Base-by-base conservation (phyloP, 352 stramenopile species). In the Globisporangium splendens region DNA sequence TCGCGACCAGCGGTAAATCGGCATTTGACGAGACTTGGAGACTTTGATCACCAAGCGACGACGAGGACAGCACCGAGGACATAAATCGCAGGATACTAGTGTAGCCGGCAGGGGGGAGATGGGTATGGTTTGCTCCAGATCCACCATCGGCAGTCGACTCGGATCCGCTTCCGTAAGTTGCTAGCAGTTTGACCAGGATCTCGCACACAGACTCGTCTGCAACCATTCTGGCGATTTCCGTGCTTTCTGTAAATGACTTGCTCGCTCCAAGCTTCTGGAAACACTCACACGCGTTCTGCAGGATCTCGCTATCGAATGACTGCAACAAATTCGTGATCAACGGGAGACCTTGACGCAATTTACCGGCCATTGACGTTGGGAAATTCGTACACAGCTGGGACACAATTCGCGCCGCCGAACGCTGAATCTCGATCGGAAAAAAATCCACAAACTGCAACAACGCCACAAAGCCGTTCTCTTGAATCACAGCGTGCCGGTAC, bases 391-490 rank as follows among this genome's bases (percentile, higher is more conserved):
- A 89, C 14, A 90, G 51, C 28, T 81, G 65, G 0, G 68, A 68
- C 10, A 87, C 79, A 18, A 89, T 78, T 0, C 69, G 68, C 2
- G 74, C 79, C 4, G 78, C 80, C 5, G 72, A 75, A 13, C 80
- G 83, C 54, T 93, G 83, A 35, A 85, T 88, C 49, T 88, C 80
- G 41, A 89, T 61, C 15, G 79, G 76, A 55, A 93, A 93, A 56
- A 93, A 93, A 54, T 93, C 83, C 11, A 93, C 65, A 56, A 88
- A 90, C 71, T 93, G 80, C 20, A 93, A 67, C 43, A 93, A 17
- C 42, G 78, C 78, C 8, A 91, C 73, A 43, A 93, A 65, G 0
- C 79, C 80, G 46, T 89, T 87, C 47, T 81, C 78, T 35, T 73
- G 48, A 42, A 90, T 71, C 7, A 90, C 69, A 1, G 66, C 58